Conservation (phyloP, 306 rosid genomes). For the Abrus precatorius region DNA sequence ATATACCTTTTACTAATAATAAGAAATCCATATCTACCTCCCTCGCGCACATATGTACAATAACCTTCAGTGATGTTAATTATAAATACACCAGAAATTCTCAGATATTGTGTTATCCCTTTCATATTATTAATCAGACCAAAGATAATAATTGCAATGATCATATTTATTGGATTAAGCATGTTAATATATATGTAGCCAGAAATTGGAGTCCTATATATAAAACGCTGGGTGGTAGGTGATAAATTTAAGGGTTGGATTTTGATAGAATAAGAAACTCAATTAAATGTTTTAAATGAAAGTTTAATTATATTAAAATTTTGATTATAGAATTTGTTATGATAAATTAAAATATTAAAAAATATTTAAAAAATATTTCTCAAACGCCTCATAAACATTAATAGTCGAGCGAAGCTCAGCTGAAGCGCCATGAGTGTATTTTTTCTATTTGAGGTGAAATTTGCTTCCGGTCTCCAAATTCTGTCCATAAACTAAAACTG, state of each 20-base stretch:
- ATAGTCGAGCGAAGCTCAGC: neutral
- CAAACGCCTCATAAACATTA: neutral
- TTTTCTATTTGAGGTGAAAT: slow-evolving; percentile 12
- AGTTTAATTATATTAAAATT: no score
- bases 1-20: neutral
- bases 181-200: no score
- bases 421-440: neutral
- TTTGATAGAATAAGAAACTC: no score
- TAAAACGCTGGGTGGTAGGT: no score
- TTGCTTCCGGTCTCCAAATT: slow-evolving; percentile 14
- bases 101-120: neutral
- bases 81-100: slow-evolving; percentile 1
- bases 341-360: no score
- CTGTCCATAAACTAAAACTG: neutral
- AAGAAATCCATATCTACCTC: neutral
- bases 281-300: no score
- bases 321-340: no score
- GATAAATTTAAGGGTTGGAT: no score
- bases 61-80: neutral
- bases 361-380: no score
- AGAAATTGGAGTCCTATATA: no score
- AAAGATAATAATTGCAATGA: neutral
- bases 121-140: neutral
- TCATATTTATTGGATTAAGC: no score
- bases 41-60: slow-evolving; percentile 18